Base-by-base conservation (phyloP, 345 rosid species). In the Adansonia digitata region DNA sequence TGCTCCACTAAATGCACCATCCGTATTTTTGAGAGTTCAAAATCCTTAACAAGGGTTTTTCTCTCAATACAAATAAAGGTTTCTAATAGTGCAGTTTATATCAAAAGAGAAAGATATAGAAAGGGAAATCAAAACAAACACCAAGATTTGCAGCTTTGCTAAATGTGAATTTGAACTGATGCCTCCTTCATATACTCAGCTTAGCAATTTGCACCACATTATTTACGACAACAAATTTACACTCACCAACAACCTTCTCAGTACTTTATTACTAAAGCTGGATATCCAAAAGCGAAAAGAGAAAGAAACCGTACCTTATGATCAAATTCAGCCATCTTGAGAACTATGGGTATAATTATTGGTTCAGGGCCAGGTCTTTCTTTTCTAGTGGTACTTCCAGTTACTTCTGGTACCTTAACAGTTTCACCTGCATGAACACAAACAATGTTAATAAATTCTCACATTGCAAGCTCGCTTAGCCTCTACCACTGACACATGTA, bases 291-390 rank as follows among this genome's bases (percentile, higher is more conserved):
- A 63, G 52, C 39, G 34, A 71, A 60, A 71, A 59, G 53, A 65
- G 43, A 64, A 75, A 37, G 46, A 1, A 62, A 27, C 39, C 69
- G 62, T 40, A 96, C 99, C 97, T 93, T 89, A 77, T 96, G 99
- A 76, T 96, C 98, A 67, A 96, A 96, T 79, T 89, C 92, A 67
- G 92, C 88, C 99, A 96, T 96, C 87, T 91, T 93, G 55, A 93
- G 81, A 74, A 93, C 91, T 74, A 96, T 89, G 55, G 99, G 97
- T 73, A 96, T 78, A 53, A 96, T 82, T 74, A 96, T 83, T 2
- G 99, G 93, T 65, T 96, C 87, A 0, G 91, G 81, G 68, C 93
- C 97, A 72, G 88, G 78, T 82, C 90, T 96, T 64, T 83, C 85
- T 77, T 86, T 91, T 78, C 77, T 86, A 42, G 48, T 77, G 34